Evolutionary conservation across 768 basidiomycete species (phyloP), one percentile per base, ranked within the genome.

Genomic region (Clathrus columnatus): DNA sequence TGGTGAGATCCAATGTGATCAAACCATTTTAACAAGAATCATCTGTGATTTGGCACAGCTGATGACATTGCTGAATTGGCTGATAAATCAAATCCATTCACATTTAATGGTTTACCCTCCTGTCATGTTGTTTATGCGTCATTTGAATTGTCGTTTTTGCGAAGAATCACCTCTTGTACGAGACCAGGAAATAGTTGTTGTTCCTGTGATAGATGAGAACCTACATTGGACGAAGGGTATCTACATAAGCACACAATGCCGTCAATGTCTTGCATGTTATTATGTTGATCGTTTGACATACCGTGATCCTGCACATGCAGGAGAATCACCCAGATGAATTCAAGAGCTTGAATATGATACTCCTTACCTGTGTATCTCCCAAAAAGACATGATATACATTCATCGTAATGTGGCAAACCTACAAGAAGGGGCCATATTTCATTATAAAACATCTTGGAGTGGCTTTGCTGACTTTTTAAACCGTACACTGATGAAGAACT

Each of bases 381-480:
- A 67, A 51, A 27, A 48, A 48, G 68, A 64, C 0, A 30, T 27
- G 18, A 24, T 68, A 5, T 69, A 64, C 65, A 60, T 63, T 2
- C 61, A 68, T 32, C 32, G 61, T 16, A 57, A 32, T 21, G 52
- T 69, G 43, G 68, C 65, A 0, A 0, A 60, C 16, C 58, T 59
- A 0, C 67, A 68, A 48, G 66, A 67, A 53, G 54, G 57, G 7
- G 64, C 66, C 7, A 23, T 66, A 23, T 49, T 61, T 10, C 49
- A 62, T 0, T 65, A 65, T 46, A 64, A 65, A 28, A 54, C 61
- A n/a, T 65, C 67, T n/a, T 68, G 66, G 64, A 64, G 66, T 0
- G 67, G 65, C 50, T 68, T 66, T 54, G 60, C 68, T 4, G 55
- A 62, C 0, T 67, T 60, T 57, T 23, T 68, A 16, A 69, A 69